phyloP scores from a whole-genome alignment of 2,329 filamentous ascomycete genomes.

The Knufia petricola region DNA sequence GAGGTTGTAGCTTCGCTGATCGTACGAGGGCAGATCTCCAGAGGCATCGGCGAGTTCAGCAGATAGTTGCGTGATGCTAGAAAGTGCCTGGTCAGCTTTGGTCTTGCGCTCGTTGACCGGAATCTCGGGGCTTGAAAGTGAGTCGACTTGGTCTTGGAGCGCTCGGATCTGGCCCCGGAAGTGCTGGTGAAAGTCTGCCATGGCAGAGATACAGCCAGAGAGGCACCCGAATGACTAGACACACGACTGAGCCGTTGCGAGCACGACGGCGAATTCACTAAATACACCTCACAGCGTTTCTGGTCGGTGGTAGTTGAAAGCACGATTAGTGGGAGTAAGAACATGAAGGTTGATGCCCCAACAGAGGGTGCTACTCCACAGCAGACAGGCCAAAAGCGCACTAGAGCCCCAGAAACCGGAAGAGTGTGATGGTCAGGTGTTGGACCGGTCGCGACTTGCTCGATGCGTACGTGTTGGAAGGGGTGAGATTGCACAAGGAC shows the following conservation, averaged over 20 bases:
- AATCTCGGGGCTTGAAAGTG: constrained; percentile 52
- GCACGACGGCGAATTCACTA: too few species aligned
- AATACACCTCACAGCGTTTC: too few species aligned
- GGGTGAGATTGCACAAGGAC: too few species aligned
- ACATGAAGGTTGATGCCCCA: background rate
- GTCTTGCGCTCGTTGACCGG: constrained; percentile 67
- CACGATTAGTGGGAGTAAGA: too few species aligned
- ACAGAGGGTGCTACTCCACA: background rate
- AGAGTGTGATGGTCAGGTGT: too few species aligned
- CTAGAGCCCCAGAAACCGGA: too few species aligned
- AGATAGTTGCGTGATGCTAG: constrained; percentile 68
- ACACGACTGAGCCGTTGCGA: too few species aligned
- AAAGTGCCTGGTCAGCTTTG: constrained; percentile 69
- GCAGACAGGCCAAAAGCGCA: background rate
- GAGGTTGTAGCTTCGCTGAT: constrained; percentile 76
- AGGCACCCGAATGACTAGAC: too few species aligned
- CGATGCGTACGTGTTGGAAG: too few species aligned
- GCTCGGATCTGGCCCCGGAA: constrained; percentile 30
- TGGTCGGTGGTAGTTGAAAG: too few species aligned
- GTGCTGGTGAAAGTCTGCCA: constrained; percentile 7
- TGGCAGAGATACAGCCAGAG: too few species aligned
- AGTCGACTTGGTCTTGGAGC: constrained; percentile 65
- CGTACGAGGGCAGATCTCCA: constrained; percentile 75
- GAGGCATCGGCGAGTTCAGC: constrained; percentile 77
- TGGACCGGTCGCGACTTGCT: too few species aligned